Percentiles rank a stretch among this genome's conserved stretches.
Evolutionary conservation across 169 alveolate genomes (phyloP).

Genomic region (Plasmodium yoelii): DNA sequence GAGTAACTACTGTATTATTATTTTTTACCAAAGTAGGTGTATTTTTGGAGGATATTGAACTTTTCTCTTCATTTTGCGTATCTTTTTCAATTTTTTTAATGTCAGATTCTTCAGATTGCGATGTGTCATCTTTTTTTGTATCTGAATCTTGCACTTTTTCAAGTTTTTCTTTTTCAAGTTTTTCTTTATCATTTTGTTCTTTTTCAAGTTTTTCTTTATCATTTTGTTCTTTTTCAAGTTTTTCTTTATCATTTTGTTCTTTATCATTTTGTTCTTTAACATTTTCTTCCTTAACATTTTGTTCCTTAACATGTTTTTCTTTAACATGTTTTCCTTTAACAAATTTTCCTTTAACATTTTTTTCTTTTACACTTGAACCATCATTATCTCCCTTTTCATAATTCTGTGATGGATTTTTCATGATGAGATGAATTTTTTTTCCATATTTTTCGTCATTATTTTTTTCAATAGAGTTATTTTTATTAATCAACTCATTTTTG

Average conservation of each 20-base stretch:
- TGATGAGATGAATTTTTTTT: constrained; percentile 1
- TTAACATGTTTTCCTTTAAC: too few relatives aligned
- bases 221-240: constrained; percentile 7
- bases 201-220: background rate
- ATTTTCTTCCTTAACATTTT: too few relatives aligned
- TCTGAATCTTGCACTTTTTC: constrained; percentile 15
- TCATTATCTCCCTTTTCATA: background rate
- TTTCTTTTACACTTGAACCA: background rate
- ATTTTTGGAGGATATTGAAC: background rate
- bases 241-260: background rate
- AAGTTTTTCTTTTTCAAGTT: constrained; percentile 1
- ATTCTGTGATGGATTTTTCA: background rate
- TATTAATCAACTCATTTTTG: constrained; percentile 24
- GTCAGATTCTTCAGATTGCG: background rate
- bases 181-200: background rate
- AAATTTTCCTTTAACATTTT: background rate
- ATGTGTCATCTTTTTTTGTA: background rate
- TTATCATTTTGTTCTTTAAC: background rate
- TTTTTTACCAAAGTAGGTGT: constrained; percentile 1
- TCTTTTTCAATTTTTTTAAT: constrained; percentile 16
- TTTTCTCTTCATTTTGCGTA: constrained; percentile 8
- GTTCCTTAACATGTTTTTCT: too few relatives aligned
- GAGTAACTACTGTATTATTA: background rate
- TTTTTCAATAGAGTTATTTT: constrained; percentile 17
- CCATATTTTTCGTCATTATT: background rate